Evolutionary conservation across 768 basidiomycete genomes (phyloP).

Genomic region (Mrakia gelida): DNA sequence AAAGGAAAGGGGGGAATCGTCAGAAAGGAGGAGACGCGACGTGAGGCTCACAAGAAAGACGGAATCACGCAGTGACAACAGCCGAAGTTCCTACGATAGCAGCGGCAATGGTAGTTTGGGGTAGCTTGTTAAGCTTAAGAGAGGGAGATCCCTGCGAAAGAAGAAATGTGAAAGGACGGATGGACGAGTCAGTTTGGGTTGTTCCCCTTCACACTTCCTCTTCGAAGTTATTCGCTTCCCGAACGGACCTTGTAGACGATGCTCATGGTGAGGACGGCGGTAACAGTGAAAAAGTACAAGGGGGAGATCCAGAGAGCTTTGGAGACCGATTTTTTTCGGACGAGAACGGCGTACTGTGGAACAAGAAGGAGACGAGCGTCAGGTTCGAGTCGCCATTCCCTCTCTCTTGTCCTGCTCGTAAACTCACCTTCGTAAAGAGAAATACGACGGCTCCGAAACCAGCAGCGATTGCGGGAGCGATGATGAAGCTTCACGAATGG

Average conservation of each 20-base stretch:
- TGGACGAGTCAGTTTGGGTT: too few relatives aligned
- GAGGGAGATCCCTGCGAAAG: constrained; percentile 41
- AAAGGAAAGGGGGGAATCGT: too few relatives aligned
- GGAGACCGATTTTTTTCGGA: constrained; percentile 42
- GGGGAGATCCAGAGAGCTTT: constrained; percentile 43
- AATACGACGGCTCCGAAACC: constrained; percentile 14
- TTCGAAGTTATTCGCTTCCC: too few relatives aligned
- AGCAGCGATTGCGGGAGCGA: constrained; percentile 27
- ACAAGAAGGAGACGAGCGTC: constrained; percentile 41
- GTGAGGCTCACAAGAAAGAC: too few relatives aligned
- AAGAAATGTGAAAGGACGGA: too few relatives aligned
- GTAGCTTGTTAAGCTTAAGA: constrained; percentile 44
- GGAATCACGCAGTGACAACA: constrained; percentile 36
- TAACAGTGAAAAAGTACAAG: constrained; percentile 37
- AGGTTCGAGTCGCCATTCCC: background rate
- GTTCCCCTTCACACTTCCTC: too few relatives aligned
- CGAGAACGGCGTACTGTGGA: constrained; percentile 44
- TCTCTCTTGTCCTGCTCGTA: too few relatives aligned
- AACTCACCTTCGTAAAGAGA: constrained; percentile 17
- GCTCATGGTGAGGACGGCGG: constrained; percentile 46
- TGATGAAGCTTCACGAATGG: too few relatives aligned
- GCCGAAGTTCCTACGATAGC: constrained; percentile 46
- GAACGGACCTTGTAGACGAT: constrained; percentile 44
- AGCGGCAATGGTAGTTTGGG: constrained; percentile 39
- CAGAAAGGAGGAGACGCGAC: too few relatives aligned